Percentiles rank a stretch among this genome's conserved stretches.
These are phyloP conservation scores for Cyclotella atomus DNA, from an alignment of 108 stramenopile genomes.

Conservation along the genomic window DNA sequence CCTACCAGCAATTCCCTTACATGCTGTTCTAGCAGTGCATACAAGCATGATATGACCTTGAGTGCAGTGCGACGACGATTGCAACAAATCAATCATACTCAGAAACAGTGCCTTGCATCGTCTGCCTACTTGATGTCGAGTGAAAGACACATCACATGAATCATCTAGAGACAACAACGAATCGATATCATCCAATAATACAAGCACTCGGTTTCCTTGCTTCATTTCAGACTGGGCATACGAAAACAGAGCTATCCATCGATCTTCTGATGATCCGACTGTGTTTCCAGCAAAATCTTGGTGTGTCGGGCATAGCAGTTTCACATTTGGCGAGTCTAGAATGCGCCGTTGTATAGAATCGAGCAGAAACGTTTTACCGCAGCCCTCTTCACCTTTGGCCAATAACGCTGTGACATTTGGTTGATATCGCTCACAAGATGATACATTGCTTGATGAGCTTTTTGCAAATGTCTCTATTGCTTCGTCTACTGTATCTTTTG, in stretches of 20 bases:
- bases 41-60: constrained; percentile 54
- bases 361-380: constrained; percentile 76
- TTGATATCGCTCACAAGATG: neutral
- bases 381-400: constrained; percentile 70
- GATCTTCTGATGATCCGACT: constrained; percentile 75
- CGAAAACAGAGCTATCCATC: constrained; percentile 60
- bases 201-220: constrained; percentile 36
- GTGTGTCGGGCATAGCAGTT: constrained; percentile 61
- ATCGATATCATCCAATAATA: constrained; percentile 80
- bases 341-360: constrained; percentile 46
- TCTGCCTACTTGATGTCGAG: constrained; percentile 27
- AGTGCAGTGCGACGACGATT: neutral
- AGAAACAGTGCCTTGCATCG: constrained; percentile 48
- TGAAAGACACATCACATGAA: constrained; percentile 12
- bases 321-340: neutral
- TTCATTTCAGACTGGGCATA: constrained; percentile 25
- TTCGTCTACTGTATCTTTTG: constrained; percentile 37
- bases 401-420: constrained; percentile 41
- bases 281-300: constrained; percentile 56
- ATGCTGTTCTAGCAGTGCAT: constrained; percentile 55
- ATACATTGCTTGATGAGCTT: neutral
- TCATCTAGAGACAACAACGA: constrained; percentile 46
- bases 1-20: constrained; percentile 47
- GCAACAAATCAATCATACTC: constrained; percentile 45
- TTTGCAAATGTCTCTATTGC: constrained; percentile 35